Evolutionary conservation across 2,329 filamentous ascomycete genomes (phyloP), one percentile per base, ranked within the genome.

Genomic region (Ceratocystis lukuohia): DNA sequence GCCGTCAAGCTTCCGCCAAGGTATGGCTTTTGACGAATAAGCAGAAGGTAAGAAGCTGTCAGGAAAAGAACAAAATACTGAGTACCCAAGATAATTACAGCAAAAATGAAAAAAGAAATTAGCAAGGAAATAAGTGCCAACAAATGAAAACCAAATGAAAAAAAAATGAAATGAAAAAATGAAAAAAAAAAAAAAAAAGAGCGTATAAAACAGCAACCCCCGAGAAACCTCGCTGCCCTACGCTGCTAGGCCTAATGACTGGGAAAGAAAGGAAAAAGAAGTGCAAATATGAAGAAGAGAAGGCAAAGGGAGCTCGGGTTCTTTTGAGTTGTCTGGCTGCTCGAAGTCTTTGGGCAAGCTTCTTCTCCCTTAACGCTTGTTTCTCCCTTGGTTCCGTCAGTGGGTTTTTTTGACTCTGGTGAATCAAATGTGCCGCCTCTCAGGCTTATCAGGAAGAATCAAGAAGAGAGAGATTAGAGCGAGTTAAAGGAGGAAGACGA

Each of bases 101-200:
- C 22, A 62, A 57, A 57, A 22, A 56, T 17, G 41, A 10, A 61
- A 41, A 30, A 66, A 22, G 12, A 53, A 61, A 66, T 25, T 28
- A 30, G 61, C 28, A 62, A 44, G 20, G 61, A 53, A 37, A 66
- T 53, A 46, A 20, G 73, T 69, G 20, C 59, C 69, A 25, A 37
- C 33, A 53, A 64, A 44, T 30, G 25, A 44, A 15, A 20, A 7
- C 15, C 50, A 57, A 57, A 22, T 17, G 28, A 10, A 50, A 30
- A 66, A 66, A 22, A 22, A 22, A 22, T 22, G 22, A 22, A 30
- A 66, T 7, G 20, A 37, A 41, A 37, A 37, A 61, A 56, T 28
- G 10, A 61, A 53, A 25, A 45, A 28, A 28, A 28, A 28, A 64
- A 28, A 50, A 30, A 64, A 63, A 67, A n/a, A 65, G 48, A 22